Evolutionary conservation across 1,139 yeast genomes (phyloP).

Genomic region (Yamadazyma triangularis): DNA sequence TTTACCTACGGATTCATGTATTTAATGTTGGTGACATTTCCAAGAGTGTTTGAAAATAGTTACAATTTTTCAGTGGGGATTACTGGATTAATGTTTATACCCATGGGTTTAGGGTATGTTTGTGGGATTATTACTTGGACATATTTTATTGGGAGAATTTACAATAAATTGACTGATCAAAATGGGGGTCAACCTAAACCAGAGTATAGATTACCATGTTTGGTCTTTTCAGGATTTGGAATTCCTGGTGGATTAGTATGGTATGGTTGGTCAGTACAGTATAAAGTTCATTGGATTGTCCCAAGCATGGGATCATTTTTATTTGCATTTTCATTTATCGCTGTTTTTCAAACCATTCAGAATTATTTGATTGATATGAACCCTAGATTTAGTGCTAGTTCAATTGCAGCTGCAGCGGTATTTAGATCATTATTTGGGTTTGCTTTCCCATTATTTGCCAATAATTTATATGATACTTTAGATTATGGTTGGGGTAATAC

Average conservation of each 20-base stretch:
- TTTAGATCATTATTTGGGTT: slow-evolving; percentile 57
- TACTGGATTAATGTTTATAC: slow-evolving; percentile 53
- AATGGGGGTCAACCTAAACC: slow-evolving; percentile 56
- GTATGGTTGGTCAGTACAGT: slow-evolving; percentile 64
- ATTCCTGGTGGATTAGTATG: slow-evolving; percentile 52
- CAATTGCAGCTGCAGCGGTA: slow-evolving; percentile 59
- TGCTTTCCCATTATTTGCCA: slow-evolving; percentile 48
- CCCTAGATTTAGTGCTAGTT: slow-evolving; percentile 57
- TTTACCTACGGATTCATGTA: slow-evolving; percentile 62
- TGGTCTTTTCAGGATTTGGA: slow-evolving; percentile 40
- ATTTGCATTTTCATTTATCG: slow-evolving; percentile 55
- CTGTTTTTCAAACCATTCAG: slow-evolving; percentile 57
- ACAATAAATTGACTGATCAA: slow-evolving; percentile 25
- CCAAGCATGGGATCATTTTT: slow-evolving; percentile 53
- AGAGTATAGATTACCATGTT: slow-evolving; percentile 48
- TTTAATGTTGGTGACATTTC: slow-evolving; percentile 56
- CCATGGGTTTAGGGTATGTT: slow-evolving; percentile 50
- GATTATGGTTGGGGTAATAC: slow-evolving; percentile 70
- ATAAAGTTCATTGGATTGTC: slow-evolving; percentile 49
- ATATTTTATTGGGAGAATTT: slow-evolving; percentile 32
- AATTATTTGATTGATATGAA: slow-evolving; percentile 63
- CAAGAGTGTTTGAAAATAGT: slow-evolving; percentile 40
- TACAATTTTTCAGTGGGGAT: slow-evolving; percentile 49
- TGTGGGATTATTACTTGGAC: slow-evolving; percentile 46
- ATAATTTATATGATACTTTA: slow-evolving; percentile 36